phyloP scores from a whole-genome alignment of 2,329 filamentous ascomycete genomes.

The Phialocephala sp. region DNA sequence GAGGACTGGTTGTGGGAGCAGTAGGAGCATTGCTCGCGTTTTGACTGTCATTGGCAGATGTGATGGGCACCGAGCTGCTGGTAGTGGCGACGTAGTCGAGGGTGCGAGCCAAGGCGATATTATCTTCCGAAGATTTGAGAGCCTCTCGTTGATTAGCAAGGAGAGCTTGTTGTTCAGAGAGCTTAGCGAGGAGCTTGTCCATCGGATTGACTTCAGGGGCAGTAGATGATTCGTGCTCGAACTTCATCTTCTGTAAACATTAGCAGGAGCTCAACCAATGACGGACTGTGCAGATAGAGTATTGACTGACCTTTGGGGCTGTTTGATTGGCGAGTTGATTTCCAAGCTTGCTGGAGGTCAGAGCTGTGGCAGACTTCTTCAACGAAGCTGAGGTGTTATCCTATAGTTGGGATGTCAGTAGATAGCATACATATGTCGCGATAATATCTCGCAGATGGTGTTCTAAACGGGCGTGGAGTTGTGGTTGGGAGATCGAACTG shows the following conservation, averaged over 20 bases:
- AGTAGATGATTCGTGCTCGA: slow-evolving; percentile 50
- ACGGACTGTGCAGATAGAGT: slow-evolving; percentile 7
- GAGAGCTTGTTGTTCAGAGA: slow-evolving; percentile 73
- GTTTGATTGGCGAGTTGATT: slow-evolving; percentile 63
- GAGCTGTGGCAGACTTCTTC: slow-evolving; percentile 48
- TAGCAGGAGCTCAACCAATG: slow-evolving; percentile 28
- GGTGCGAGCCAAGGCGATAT: slow-evolving; percentile 34
- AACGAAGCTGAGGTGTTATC: slow-evolving; percentile 34
- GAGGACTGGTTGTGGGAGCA: slow-evolving; percentile 56
- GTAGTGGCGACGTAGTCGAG: slow-evolving; percentile 56
- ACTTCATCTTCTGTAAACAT: slow-evolving; percentile 54
- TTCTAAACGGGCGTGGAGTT: neutral
- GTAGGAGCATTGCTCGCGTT: slow-evolving; percentile 52
- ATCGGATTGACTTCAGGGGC: slow-evolving; percentile 57
- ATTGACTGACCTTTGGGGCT: slow-evolving; percentile 54
- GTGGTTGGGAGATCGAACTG: neutral
- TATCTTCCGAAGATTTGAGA: slow-evolving; percentile 47
- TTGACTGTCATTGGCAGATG: slow-evolving; percentile 63
- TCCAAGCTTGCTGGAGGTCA: slow-evolving; percentile 59
- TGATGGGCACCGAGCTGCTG: slow-evolving; percentile 66
- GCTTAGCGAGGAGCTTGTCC: slow-evolving; percentile 75
- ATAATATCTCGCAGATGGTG: neutral
- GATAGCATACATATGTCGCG: neutral
- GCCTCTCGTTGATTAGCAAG: slow-evolving; percentile 64
- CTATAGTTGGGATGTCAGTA: slow-evolving; percentile 31